phyloP scores from a whole-genome alignment of 2,329 filamentous ascomycete species.

The Zasmidium angulare region DNA sequence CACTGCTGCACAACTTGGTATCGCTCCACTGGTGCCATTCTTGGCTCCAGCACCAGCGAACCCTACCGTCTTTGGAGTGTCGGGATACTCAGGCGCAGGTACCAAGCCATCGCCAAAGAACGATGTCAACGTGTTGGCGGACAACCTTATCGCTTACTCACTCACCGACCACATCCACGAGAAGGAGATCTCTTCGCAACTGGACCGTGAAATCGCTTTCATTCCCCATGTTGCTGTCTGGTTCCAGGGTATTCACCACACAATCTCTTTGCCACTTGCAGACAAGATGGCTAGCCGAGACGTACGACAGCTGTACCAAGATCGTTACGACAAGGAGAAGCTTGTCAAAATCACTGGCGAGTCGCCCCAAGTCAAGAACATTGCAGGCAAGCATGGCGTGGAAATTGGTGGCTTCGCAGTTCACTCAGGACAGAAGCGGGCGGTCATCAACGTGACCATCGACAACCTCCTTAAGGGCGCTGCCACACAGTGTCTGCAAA shows the following conservation, averaged over 20 bases:
- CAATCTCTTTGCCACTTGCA: conserved; percentile 84
- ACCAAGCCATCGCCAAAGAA: conserved; percentile 95
- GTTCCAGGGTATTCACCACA: conserved; percentile 95
- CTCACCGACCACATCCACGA: conserved; percentile 95
- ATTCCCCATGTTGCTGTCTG: conserved; percentile 93
- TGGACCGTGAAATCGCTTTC: conserved; percentile 75
- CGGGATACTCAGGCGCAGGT: conserved; percentile 90
- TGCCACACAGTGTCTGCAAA: conserved; percentile 89
- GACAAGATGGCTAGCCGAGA: conserved; percentile 86
- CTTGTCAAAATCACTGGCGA: conserved; percentile 91
- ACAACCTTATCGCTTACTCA: conserved; percentile 90
- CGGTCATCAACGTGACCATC: conserved; percentile 91
- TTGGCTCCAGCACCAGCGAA: conserved; percentile 62
- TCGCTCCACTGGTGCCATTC: conserved; percentile 76
- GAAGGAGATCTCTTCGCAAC: conserved; percentile 78
- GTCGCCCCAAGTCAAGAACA: conserved; percentile 79
- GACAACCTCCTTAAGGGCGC: conserved; percentile 94
- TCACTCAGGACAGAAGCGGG: conserved; percentile 81
- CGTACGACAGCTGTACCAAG: conserved; percentile 91
- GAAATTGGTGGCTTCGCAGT: conserved; percentile 97
- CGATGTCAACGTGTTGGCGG: conserved; percentile 74
- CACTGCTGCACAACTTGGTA: conserved; percentile 85
- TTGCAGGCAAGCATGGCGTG: conserved; percentile 80
- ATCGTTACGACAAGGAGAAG: conserved; percentile 92
- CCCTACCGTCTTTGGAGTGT: conserved; percentile 85